Conservation (phyloP, 192 early-diverging fungal species). For the Backusella macrospora region DNA sequence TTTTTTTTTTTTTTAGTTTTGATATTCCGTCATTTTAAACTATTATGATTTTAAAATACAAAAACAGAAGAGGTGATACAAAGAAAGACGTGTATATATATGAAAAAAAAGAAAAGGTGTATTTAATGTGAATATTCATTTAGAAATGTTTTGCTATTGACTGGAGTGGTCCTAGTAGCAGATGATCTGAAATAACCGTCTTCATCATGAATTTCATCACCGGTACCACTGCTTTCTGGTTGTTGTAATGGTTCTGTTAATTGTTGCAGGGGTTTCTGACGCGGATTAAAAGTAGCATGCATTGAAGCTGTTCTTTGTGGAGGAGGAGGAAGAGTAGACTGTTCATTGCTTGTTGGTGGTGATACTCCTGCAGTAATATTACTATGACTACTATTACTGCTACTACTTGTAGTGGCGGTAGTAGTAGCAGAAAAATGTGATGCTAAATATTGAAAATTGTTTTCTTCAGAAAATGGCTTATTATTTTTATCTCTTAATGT, state of each 20-base stretch:
- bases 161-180: not conserved
- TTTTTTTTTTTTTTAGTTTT: not conserved
- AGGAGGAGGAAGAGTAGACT: not conserved
- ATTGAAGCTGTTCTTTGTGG: slow-evolving; percentile 23
- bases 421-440: not conserved
- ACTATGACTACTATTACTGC: slow-evolving; percentile 4
- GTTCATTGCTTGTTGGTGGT: not conserved
- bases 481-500: not conserved
- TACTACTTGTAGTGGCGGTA: not conserved
- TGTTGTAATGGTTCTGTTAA: too few species aligned
- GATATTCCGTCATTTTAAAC: not conserved
- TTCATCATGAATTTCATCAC: not conserved
- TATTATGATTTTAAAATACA: not conserved
- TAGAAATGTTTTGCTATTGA: slow-evolving; percentile 18
- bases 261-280: not conserved
- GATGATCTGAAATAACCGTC: slow-evolving; percentile 13
- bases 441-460: slow-evolving; percentile 9
- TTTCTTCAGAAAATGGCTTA: not conserved
- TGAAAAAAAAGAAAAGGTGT: not conserved
- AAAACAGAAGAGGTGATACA: not conserved
- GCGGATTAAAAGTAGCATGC: slow-evolving; percentile 8
- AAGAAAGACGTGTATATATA: slow-evolving; percentile 1
- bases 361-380: not conserved
- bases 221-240: not conserved
- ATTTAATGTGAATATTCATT: slow-evolving; percentile 15